Evolutionary conservation across 2,329 filamentous ascomycete genomes (phyloP).

Genomic region (Zymoseptoria brevis): DNA sequence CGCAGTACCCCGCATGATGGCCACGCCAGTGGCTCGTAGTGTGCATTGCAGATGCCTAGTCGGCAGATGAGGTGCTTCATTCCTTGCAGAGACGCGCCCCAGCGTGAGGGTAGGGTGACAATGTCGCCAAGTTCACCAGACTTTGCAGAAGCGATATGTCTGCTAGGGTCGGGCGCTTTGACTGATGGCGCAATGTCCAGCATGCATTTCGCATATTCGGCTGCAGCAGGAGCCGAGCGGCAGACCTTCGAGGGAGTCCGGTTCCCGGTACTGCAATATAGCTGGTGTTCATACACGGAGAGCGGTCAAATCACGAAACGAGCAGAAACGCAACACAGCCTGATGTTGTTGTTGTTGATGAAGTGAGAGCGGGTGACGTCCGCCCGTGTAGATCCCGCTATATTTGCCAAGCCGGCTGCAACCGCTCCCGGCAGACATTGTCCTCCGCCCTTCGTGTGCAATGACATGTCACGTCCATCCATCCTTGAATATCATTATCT

Average conservation of each 20-base stretch:
- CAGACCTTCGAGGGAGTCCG: too few species aligned
- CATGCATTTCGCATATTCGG: background rate
- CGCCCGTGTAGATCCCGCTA: background rate
- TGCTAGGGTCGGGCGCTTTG: background rate
- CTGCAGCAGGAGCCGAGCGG: too few species aligned
- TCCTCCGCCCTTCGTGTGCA: too few species aligned
- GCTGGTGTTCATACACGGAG: too few species aligned
- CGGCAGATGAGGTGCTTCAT: background rate
- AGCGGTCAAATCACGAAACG: too few species aligned
- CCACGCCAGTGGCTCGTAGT: background rate
- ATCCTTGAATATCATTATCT: too few species aligned
- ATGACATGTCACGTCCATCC: too few species aligned
- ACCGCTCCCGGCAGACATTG: background rate
- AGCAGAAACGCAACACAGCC: background rate
- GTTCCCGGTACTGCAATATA: too few species aligned
- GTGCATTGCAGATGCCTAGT: background rate
- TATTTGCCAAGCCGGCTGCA: background rate
- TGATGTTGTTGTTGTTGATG: background rate
- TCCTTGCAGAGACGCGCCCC: background rate
- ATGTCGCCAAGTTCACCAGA: too few species aligned
- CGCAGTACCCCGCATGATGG: background rate
- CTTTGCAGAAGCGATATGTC: conserved; percentile 8
- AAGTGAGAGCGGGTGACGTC: background rate
- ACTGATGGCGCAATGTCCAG: background rate
- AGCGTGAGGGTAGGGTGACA: background rate